Evolutionary conservation across 1,139 yeast genomes (phyloP).

Genomic region (Nakaseomyces uthaithaninus): DNA sequence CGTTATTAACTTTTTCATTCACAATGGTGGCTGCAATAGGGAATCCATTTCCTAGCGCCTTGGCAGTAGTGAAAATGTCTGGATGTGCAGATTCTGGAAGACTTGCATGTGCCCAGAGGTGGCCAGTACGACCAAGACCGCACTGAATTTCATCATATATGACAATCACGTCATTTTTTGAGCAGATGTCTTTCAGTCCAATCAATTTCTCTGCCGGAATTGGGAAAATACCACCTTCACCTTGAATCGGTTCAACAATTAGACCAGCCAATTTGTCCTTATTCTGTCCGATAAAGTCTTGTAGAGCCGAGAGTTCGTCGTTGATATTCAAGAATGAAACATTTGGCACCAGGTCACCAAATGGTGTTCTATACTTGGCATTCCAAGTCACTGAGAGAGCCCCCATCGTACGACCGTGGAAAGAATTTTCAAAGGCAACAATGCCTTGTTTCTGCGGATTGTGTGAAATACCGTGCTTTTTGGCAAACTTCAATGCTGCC

Average conservation of each 20-base stretch:
- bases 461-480: conserved; percentile 64
- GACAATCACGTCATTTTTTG: conserved; percentile 60
- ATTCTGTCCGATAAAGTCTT: conserved; percentile 38
- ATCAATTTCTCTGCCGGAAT: conserved; percentile 56
- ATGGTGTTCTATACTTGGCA: conserved; percentile 85
- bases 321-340: conserved; percentile 38
- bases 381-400: conserved; percentile 87
- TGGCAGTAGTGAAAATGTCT: conserved; percentile 87
- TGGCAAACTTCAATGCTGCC: conserved; percentile 92
- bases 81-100: conserved; percentile 78
- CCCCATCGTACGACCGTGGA: conserved; percentile 95
- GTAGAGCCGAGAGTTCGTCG: conserved; percentile 24
- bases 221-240: conserved; percentile 89
- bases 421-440: conserved; percentile 77
- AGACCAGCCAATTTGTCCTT: conserved; percentile 81
- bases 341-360: conserved; percentile 83
- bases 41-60: conserved; percentile 95
- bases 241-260: conserved; percentile 93
- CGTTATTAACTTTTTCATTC: conserved; percentile 65
- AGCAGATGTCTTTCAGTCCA: conserved; percentile 60
- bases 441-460: conserved; percentile 58
- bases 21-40: conserved; percentile 94
- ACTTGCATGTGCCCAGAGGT: conserved; percentile 83
- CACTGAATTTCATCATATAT: conserved; percentile 96
- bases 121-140: conserved; percentile 90